Evolutionary conservation across 1,284 basidiomycete genomes (phyloP), one percentile per base, ranked within the genome.

Genomic region (Tylopilus sp.): DNA sequence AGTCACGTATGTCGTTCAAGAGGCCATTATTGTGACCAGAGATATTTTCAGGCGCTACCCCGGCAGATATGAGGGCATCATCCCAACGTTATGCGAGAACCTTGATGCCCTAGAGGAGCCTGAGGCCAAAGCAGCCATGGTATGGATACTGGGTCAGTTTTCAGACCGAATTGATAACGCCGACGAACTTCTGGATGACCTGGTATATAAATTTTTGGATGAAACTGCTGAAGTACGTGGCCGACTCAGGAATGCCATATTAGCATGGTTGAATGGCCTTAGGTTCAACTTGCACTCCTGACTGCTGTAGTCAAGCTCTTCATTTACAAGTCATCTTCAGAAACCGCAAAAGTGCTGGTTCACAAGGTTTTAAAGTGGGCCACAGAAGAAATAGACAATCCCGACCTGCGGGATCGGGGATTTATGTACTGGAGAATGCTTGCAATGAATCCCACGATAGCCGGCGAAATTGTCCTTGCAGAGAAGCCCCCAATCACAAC

Each of bases 371-470:
- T 99, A 33, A 97, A 98, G 67, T 95, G 92, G 84, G 88, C 94
- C 13, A 99, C 97, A 3, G 97, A 99, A 67, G 91, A 98, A 58
- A 85, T 96, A 49, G 96, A 98, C 67, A 97, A 97, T 64, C 95
- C 97, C 6, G 97, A 99, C 72, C 75, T 97, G 36, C 82, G 97
- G 28, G 97, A 99, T 70, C 79, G 97, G 53, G 97, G 96, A 0
- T 99, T 96, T 74, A 98, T 99, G 89, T 99, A 99, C 72, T 99
- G 96, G 96, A 85, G 97, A 41, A 77, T 99, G 71, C 78, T 99
- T 33, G 96, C 96, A 1, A 88, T 94, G 58, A 94, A 97, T 66
- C 94, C 97, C 2, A 75, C 85, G 2, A 86, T 89, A 1, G 96
- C 97, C 3, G 81, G 87, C 36, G 86, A 92, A 57, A 89, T 99